These are phyloP conservation scores for Leucocoprinus leucothites DNA, from an alignment of 768 basidiomycete species.

Conservation along the genomic window DNA sequence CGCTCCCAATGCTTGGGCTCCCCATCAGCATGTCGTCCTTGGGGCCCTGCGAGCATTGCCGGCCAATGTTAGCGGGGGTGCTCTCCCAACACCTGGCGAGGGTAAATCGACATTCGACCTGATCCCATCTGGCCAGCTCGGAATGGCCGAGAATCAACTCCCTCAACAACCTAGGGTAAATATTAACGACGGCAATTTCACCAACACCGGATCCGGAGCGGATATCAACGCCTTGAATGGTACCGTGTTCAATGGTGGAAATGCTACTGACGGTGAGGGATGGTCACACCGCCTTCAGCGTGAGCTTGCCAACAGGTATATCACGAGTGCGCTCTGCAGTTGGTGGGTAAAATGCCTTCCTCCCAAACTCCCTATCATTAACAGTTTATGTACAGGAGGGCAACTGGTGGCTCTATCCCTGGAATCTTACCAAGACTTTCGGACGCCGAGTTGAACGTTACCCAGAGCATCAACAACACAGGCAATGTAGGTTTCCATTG, in stretches of 20 bases:
- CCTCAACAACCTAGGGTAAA: slow-evolving; percentile 56
- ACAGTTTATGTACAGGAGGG: slow-evolving; percentile 48
- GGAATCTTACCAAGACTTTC: slow-evolving; percentile 68
- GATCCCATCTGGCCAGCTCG: slow-evolving; percentile 80
- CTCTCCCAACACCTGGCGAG: slow-evolving; percentile 46
- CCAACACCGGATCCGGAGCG: slow-evolving; percentile 47
- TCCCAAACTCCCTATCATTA: neutral
- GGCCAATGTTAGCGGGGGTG: slow-evolving; percentile 57
- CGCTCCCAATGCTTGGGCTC: slow-evolving; percentile 87
- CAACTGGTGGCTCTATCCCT: slow-evolving; percentile 84
- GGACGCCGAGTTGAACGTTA: slow-evolving; percentile 65
- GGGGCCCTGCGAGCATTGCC: slow-evolving; percentile 76
- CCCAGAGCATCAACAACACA: slow-evolving; percentile 59
- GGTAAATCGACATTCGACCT: slow-evolving; percentile 63
- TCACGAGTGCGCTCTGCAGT: slow-evolving; percentile 80
- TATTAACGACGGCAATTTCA: slow-evolving; percentile 36
- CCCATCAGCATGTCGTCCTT: slow-evolving; percentile 78
- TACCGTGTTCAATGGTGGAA: slow-evolving; percentile 68
- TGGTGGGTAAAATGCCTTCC: slow-evolving; percentile 50
- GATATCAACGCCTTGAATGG: slow-evolving; percentile 57
- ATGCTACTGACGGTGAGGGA: slow-evolving; percentile 52
- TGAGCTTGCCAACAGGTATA: slow-evolving; percentile 83
- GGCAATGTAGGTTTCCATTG: slow-evolving; percentile 61
- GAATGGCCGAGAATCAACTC: slow-evolving; percentile 63
- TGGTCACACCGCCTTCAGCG: slow-evolving; percentile 63